Conservation (phyloP, 108 stramenopile genomes). For the Fragilariopsis cylindrus region DNA sequence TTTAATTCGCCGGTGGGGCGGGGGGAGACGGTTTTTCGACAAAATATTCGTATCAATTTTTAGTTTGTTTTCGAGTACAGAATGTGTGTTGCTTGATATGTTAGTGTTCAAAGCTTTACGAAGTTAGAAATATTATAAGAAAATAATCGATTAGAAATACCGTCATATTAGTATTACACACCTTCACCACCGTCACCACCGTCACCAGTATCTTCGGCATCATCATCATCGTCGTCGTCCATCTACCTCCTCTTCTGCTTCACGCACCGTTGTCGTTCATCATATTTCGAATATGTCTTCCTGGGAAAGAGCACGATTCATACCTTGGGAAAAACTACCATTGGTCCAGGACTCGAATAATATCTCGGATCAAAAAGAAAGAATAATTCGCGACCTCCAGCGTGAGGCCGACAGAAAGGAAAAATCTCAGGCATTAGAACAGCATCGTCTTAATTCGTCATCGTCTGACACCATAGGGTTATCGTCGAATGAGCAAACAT, state of each 20-base stretch:
- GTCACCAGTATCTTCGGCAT: too few species aligned
- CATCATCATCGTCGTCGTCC: not conserved
- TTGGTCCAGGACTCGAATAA: constrained; percentile 29
- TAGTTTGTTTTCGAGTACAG: too few species aligned
- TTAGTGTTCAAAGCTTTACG: too few species aligned
- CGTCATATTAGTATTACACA: too few species aligned
- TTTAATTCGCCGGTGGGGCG: too few species aligned
- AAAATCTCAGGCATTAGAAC: constrained; percentile 22
- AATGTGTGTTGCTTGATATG: too few species aligned
- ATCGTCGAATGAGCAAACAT: not conserved
- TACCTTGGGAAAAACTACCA: constrained; percentile 73
- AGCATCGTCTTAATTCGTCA: not conserved
- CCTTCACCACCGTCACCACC: too few species aligned
- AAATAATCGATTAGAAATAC: too few species aligned
- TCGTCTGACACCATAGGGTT: constrained; percentile 17
- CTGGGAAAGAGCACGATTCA: constrained; percentile 79
- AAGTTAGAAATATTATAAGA: too few species aligned
- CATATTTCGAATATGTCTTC: constrained; percentile 61
- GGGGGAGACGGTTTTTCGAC: too few species aligned
- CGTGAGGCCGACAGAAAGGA: constrained; percentile 62
- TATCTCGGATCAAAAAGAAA: constrained; percentile 64
- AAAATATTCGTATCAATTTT: too few species aligned
- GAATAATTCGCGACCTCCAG: constrained; percentile 61
- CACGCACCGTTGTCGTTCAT: not conserved
- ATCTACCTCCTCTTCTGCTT: not conserved